phyloP scores from a whole-genome alignment of 129 eudicot species.

The Tagetes patula region DNA sequence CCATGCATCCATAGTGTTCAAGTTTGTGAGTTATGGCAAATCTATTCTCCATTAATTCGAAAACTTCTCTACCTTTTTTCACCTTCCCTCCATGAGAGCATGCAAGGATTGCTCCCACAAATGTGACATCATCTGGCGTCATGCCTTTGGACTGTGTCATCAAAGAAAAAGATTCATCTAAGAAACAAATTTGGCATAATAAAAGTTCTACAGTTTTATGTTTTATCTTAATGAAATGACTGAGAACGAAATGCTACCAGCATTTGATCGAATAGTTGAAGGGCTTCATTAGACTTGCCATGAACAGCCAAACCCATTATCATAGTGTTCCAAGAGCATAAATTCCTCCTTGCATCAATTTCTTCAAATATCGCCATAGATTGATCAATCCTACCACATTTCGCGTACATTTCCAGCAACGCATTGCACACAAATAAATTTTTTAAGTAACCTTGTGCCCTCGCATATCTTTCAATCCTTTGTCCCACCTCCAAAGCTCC shows the following conservation, averaged over 20 bases:
- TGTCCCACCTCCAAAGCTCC: conserved; percentile 73
- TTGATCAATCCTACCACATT: conserved; percentile 58
- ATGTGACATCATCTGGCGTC: conserved; percentile 63
- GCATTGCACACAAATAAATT: conserved; percentile 69
- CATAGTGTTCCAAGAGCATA: conserved; percentile 82
- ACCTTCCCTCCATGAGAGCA: conserved; percentile 77
- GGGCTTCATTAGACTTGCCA: conserved; percentile 58
- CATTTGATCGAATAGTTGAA: conserved; percentile 56
- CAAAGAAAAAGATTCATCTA: conserved; percentile 5
- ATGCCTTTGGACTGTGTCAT: conserved; percentile 43
- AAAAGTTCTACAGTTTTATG: neutral
- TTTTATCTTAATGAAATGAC: neutral
- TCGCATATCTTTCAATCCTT: conserved; percentile 72
- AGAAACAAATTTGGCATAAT: neutral
- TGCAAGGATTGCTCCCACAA: conserved; percentile 66
- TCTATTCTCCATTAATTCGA: conserved; percentile 43
- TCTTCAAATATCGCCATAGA: conserved; percentile 53
- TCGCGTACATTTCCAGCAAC: conserved; percentile 65
- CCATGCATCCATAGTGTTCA: conserved; percentile 79
- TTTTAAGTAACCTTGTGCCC: conserved; percentile 48
- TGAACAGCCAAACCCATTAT: conserved; percentile 80
- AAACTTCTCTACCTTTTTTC: conserved; percentile 48
- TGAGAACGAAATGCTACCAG: conserved; percentile 35
- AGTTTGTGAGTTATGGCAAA: conserved; percentile 49
- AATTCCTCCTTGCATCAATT: conserved; percentile 49